Base-by-base conservation (phyloP, 129 eudicot genomes). In the Mikania micrantha region DNA sequence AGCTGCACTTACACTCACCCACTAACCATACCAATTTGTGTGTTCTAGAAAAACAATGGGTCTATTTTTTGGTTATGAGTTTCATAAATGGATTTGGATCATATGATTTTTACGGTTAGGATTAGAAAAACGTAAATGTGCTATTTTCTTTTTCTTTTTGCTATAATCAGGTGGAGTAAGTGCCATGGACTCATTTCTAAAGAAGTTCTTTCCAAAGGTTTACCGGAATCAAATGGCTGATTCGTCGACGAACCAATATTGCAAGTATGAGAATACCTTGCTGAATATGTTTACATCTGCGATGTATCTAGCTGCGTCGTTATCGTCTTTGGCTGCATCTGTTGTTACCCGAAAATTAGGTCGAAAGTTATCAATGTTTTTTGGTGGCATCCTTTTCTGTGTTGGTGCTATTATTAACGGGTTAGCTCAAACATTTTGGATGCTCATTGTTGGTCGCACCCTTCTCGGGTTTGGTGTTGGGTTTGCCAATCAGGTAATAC, bases 401-500 rank as follows among this genome's bases (percentile, higher is more conserved):
- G 76, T 78, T 69, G 97, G 97, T 0, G 97, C 97, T n/a, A 28
- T 91, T 60, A 58, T 91, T 57, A 91, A 91, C 32, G 96, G 88
- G 40, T 73, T 88, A 16, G 97, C 97, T 3, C 64, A 83, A 21
- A 32, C 42, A 1, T 88, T 91, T 10, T 82, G 85, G 84, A 91
- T 91, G 97, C 89, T 91, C 4, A 87, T 87, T 34, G 73, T 87
- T 45, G 97, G 97, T 69, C 95, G 97, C 31, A 91, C 88, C 69
- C 73, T 91, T 4, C 88, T 91, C 5, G 97, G 97, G 54, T 87
- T 87, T 27, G 97, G 97, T 52, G 82, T 91, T 16, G 97, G 97
- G 40, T 91, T 87, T 41, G 95, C 97, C 64, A 87, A 87, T 83
- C 97, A 91, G 97, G 97, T 91, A 74, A 40, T 49, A 1, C n/a